Evolutionary conservation across 1,139 yeast genomes (phyloP).

Genomic region (Maudiozyma humilis): DNA sequence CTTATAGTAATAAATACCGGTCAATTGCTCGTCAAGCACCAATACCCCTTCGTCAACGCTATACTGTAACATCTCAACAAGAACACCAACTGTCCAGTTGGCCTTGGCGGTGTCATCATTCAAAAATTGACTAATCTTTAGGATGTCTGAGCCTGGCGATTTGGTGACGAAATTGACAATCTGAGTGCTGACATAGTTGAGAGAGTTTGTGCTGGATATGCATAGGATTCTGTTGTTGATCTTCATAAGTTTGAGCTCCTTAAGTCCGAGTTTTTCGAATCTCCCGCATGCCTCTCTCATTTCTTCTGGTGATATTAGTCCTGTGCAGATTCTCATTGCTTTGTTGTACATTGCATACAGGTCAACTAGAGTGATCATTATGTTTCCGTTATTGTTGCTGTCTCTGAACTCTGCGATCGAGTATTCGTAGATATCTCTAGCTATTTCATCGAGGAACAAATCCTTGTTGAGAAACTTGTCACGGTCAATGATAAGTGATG

Average conservation of each 20-base stretch:
- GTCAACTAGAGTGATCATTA: slow-evolving; percentile 46
- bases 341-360: slow-evolving; percentile 54
- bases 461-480: slow-evolving; percentile 29
- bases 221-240: slow-evolving; percentile 39
- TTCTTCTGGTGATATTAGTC: slow-evolving; percentile 52
- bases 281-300: slow-evolving; percentile 43
- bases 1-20: slow-evolving; percentile 26
- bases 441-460: slow-evolving; percentile 32
- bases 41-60: slow-evolving; percentile 51
- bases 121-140: slow-evolving; percentile 24
- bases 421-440: slow-evolving; percentile 55
- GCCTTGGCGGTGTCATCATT: slow-evolving; percentile 18
- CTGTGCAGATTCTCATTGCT: slow-evolving; percentile 46
- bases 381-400: slow-evolving; percentile 32
- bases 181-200: slow-evolving; percentile 36
- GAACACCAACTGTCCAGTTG: slow-evolving; percentile 62
- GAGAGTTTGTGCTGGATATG: slow-evolving; percentile 25
- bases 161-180: slow-evolving; percentile 30
- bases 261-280: slow-evolving; percentile 41
- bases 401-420: slow-evolving; percentile 33
- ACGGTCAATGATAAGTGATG: slow-evolving; percentile 30
- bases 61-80: slow-evolving; percentile 58
- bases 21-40: slow-evolving; percentile 52
- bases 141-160: slow-evolving; percentile 23
- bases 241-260: slow-evolving; percentile 36